Conservation (phyloP, 352 stramenopile species). For the Pythium catenulatum region DNA sequence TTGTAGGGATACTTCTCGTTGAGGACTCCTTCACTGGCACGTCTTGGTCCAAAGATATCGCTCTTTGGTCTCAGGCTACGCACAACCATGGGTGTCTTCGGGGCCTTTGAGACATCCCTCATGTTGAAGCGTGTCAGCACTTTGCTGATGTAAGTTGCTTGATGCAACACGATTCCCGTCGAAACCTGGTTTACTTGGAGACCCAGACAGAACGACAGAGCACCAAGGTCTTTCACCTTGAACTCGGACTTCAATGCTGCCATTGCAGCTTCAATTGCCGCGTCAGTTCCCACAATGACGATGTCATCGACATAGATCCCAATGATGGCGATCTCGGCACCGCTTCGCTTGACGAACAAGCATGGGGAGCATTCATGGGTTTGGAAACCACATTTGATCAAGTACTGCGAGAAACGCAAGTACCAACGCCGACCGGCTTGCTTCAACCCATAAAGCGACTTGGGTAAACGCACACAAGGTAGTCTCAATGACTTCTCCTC, state of each 20-base stretch:
- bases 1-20: conserved; percentile 44
- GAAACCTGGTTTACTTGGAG: conserved; percentile 38
- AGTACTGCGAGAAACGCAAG: conserved; percentile 46
- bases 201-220: conserved; percentile 43
- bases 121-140: conserved; percentile 45
- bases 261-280: conserved; percentile 34
- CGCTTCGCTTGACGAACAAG: conserved; percentile 44
- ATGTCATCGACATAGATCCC: conserved; percentile 52
- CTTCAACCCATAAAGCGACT: conserved; percentile 46
- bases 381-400: conserved; percentile 39
- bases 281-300: conserved; percentile 48
- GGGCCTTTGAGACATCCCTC: conserved; percentile 13
- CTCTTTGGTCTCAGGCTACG: conserved; percentile 43
- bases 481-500: conserved; percentile 28
- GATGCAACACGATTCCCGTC: conserved; percentile 43
- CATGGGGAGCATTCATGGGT: conserved; percentile 36
- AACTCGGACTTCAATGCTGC: conserved; percentile 46
- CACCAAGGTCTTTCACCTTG: conserved; percentile 46
- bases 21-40: conserved; percentile 37
- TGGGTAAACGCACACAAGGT: conserved; percentile 28
- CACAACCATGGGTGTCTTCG: conserved; percentile 49
- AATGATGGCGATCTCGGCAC: conserved; percentile 53
- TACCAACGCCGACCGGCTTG: conserved; percentile 48
- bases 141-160: conserved; percentile 33
- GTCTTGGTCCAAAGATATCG: conserved; percentile 40